Evolutionary conservation across 192 early-diverging fungal species (phyloP).

Genomic region (Coemansia sp.): DNA sequence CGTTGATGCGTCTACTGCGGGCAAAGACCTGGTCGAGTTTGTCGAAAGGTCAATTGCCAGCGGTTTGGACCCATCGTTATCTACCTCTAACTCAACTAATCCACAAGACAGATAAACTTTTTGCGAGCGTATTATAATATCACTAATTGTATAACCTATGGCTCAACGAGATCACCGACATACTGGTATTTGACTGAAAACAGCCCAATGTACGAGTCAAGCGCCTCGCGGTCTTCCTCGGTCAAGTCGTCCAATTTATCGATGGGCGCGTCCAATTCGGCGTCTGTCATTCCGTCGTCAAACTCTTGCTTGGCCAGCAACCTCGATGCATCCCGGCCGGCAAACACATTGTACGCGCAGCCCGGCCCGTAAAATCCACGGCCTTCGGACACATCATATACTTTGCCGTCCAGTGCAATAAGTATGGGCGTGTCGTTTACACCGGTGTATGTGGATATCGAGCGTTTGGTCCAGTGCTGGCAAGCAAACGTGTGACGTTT

Average conservation of each 20-base stretch:
- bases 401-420: slow-evolving; percentile 78
- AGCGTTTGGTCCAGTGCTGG: slow-evolving; percentile 43
- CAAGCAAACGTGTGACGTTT: slow-evolving; percentile 14
- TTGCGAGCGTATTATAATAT: too few species aligned
- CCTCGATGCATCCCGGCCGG: slow-evolving; percentile 90
- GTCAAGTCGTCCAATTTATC: slow-evolving; percentile 77
- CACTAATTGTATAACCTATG: neutral
- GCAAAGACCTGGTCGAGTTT: slow-evolving; percentile 39
- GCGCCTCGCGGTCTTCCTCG: slow-evolving; percentile 68
- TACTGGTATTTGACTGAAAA: slow-evolving; percentile 77
- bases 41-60: slow-evolving; percentile 4
- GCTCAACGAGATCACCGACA: slow-evolving; percentile 70
- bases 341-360: slow-evolving; percentile 91
- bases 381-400: slow-evolving; percentile 88
- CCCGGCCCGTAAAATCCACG: slow-evolving; percentile 88
- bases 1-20: slow-evolving; percentile 12
- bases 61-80: neutral
- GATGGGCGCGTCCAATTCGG: slow-evolving; percentile 65
- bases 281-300: slow-evolving; percentile 71
- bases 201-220: slow-evolving; percentile 75
- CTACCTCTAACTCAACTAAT: too few species aligned
- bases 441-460: slow-evolving; percentile 32
- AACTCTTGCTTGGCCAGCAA: slow-evolving; percentile 90
- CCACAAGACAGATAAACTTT: too few species aligned
- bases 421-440: slow-evolving; percentile 58